Percentiles rank a stretch among this genome's conserved stretches.
Conservation (phyloP, 495 filamentous ascomycete species). For the Talaromyces ruber region DNA sequence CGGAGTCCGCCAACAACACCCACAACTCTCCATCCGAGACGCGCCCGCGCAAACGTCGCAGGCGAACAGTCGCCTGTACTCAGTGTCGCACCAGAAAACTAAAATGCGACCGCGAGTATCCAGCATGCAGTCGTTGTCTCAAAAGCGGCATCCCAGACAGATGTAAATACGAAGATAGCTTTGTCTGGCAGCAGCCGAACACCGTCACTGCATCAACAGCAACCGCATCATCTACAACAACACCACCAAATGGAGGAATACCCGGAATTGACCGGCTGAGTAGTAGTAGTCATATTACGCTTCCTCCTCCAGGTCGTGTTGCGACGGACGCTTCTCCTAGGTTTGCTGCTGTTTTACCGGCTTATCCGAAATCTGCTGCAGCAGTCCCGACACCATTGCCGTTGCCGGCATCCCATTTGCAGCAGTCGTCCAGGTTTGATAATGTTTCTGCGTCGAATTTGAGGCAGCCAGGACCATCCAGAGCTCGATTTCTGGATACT, state of each 20-base stretch:
- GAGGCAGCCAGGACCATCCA: neutral
- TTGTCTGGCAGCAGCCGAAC: slow-evolving; percentile 38
- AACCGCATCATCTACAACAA: neutral
- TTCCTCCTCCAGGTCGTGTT: slow-evolving; percentile 1
- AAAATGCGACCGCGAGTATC: slow-evolving; percentile 59
- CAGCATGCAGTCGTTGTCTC: slow-evolving; percentile 53
- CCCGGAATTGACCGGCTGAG: neutral
- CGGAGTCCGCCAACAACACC: neutral
- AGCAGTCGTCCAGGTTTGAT: neutral
- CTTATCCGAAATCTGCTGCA: neutral
- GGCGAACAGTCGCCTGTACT: slow-evolving; percentile 34
- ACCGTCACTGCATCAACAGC: slow-evolving; percentile 16
- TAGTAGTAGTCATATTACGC: neutral
- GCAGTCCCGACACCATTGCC: neutral
- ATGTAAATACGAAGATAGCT: slow-evolving; percentile 39
- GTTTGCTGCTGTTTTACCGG: neutral
- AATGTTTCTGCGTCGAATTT: neutral
- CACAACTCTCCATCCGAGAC: neutral
- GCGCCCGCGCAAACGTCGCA: slow-evolving; percentile 31
- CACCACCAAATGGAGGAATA: neutral
- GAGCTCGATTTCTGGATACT: slow-evolving; percentile 30
- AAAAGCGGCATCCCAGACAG: slow-evolving; percentile 37
- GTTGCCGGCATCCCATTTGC: neutral
- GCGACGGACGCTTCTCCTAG: neutral
- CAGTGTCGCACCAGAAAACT: slow-evolving; percentile 61